These are phyloP conservation scores for Exsudoporus frostii DNA, from an alignment of 768 basidiomycete genomes.

Conservation along the genomic window DNA sequence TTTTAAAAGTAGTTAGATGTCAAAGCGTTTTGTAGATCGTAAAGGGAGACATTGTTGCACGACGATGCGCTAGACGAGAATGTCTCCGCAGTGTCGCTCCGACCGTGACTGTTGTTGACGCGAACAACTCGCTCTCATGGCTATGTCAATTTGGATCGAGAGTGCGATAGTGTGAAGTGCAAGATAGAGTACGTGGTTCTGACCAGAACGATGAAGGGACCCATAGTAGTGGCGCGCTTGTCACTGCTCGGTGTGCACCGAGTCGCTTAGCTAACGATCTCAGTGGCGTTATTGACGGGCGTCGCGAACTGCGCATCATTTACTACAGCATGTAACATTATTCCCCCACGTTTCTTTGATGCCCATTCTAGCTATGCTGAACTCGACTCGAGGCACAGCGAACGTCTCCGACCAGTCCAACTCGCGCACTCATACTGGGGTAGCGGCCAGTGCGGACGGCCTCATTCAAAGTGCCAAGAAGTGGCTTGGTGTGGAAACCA, in stretches of 20 bases:
- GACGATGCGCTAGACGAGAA: no score
- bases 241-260: no score
- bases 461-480: constrained; percentile 31
- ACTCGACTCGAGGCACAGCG: constrained; percentile 10
- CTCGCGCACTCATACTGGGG: neutral
- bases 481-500: constrained; percentile 35
- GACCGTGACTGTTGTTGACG: neutral
- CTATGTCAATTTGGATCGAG: neutral
- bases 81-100: neutral
- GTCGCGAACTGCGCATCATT: neutral
- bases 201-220: no score
- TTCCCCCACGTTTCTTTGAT: neutral
- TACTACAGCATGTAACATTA: neutral
- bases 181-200: neutral
- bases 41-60: no score
- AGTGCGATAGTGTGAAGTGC: neutral
- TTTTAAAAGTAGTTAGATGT: no score
- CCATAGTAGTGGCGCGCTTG: no score
- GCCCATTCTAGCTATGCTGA: constrained; percentile 5
- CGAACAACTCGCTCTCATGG: neutral
- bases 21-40: no score
- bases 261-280: neutral
- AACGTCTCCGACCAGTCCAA: constrained; percentile 14
- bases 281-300: neutral
- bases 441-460: constrained; percentile 23